Percentiles rank a stretch among this genome's conserved stretches.
Evolutionary conservation across 2,329 filamentous ascomycete species (phyloP).

Genomic region (Graphilbum ipis-grandicollis): DNA sequence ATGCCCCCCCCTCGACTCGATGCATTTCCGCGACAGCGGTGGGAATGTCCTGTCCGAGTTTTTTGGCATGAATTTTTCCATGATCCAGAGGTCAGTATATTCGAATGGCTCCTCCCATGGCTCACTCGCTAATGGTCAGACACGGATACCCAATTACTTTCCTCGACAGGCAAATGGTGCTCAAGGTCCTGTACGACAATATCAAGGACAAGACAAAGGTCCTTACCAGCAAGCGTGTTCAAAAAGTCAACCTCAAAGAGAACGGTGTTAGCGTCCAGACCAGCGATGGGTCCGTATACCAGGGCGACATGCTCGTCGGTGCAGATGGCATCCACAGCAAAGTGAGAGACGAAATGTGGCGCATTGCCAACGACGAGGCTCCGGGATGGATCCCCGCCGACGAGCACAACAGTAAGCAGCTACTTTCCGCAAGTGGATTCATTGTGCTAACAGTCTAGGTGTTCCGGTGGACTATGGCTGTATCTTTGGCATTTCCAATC

Average conservation of each 20-base stretch:
- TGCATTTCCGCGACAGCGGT: conserved; percentile 3
- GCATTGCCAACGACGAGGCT: conserved; percentile 1
- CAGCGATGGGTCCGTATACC: conserved; percentile 13
- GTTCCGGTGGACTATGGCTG: conserved; percentile 7
- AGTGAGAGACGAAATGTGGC: conserved; percentile 6
- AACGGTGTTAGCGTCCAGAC: conserved; percentile 15
- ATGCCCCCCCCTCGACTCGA: conserved; percentile 5
- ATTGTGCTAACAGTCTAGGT: too few species aligned
- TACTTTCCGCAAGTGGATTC: too few species aligned
- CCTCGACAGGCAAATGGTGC: conserved; percentile 18
- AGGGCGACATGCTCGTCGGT: conserved; percentile 19
- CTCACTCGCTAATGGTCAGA: conserved; percentile 7
- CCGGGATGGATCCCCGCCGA: conserved; percentile 6
- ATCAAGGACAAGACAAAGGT: conserved; percentile 17
- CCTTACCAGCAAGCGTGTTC: conserved; percentile 13
- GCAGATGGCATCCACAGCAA: conserved; percentile 22
- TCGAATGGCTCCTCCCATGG: too few species aligned
- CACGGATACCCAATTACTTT: conserved; percentile 18
- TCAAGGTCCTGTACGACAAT: conserved; percentile 17
- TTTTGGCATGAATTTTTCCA: conserved; percentile 8
- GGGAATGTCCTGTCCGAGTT: conserved; percentile 8
- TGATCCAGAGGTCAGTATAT: conserved; percentile 2
- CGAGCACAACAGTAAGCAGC: conserved; percentile 2
- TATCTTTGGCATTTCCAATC: conserved; percentile 10
- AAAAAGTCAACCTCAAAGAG: conserved; percentile 10